Evolutionary conservation across 768 basidiomycete genomes (phyloP), one percentile per base, ranked within the genome.

Genomic region (Boletus tylopilopsis): DNA sequence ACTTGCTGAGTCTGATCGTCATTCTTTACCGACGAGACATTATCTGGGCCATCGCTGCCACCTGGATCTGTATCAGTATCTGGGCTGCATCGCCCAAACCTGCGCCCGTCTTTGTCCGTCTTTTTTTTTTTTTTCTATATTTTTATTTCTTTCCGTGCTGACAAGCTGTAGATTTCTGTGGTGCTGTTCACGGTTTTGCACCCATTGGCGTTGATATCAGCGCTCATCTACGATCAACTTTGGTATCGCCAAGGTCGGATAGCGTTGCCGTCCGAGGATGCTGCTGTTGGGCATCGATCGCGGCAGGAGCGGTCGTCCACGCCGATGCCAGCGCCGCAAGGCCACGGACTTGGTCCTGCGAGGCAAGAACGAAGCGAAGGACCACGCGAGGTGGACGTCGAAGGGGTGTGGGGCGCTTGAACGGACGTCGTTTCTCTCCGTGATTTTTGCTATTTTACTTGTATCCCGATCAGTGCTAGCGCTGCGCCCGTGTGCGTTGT

Each of bases 41-140:
- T 42, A 84, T 90, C 0, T 90, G 86, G 85, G 81, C 82, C 30
- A 72, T 84, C 13, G 84, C 84, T 1, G 82, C 86, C 0, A 82
- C 80, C 0, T 91, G 88, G 88, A 75, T 87, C 19, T 81, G 81
- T 51, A 71, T 83, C 19, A 80, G 81, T 55, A 69, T 90, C 5
- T 87, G 84, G 82, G 64, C 68, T 21, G 69, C 73, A 4, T 61
- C 71, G 23, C 85, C 84, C 0, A 89, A 89, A 53, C 81, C 87
- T 0, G 71, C 73, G 7, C 73, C 79, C 3, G 80, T 91, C 13
- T 79, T 79, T 55, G 85, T 88, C 55, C 19, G 85, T 74, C 24
- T 15, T 3, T 10, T 5, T 6, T 22, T 6, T 36, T 40, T 21
- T 0, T 7, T 5, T 32, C 39, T 16, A 15, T n/a, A 15, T n/a